Evolutionary conservation across 1,284 basidiomycete genomes (phyloP), one percentile per base, ranked within the genome.

Genomic region (Pseudomicrostroma phylloplanum): DNA sequence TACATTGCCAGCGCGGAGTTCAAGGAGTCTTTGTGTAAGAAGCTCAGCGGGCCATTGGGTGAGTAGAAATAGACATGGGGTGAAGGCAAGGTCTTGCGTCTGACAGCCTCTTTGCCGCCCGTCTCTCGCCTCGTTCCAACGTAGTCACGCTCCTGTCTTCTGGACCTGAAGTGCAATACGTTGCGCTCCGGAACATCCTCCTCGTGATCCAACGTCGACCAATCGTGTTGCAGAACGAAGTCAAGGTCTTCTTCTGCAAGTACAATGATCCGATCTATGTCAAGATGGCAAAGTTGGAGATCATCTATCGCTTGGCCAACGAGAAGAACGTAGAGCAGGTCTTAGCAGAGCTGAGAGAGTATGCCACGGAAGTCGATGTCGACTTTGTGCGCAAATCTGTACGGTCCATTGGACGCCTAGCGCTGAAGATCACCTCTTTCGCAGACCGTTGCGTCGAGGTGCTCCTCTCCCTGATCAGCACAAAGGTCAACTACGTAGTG

Each of bases 241-340:
- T 99, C 80, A 90, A 92, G 68, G 92, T 96, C 21, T 98, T 99
- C 82, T 99, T 98, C 82, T 97, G 93, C 88, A 98, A 97, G 81
- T 98, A 98, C 81, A 98, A 97, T 78, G 96, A 98, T 77, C 96
- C 96, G 1, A 92, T 96, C 67, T 99, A 98, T 80, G 92, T 98
- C 81, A 98, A 98, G 80, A 85, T 98, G 42, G 93, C 93, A 59
- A 98, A 99, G 78, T 84, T 99, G 62, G 96, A 98, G 80, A 97
- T 98, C 74, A 97, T 99, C 88, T 96, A 97, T 79, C 86, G 96
- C 17, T 83, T 98, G 25, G 91, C 92, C 13, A 87, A 88, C 55
- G 88, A 92, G 68, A 88, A 90, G 76, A 98, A 97, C 78, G 90
- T 90, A 40, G 85, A 85, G 70, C 91, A 96, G 69, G 90, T 99